These are phyloP conservation scores for Kwoniella dendrophila DNA, from an alignment of 768 basidiomycete species.

Conservation along the genomic window DNA sequence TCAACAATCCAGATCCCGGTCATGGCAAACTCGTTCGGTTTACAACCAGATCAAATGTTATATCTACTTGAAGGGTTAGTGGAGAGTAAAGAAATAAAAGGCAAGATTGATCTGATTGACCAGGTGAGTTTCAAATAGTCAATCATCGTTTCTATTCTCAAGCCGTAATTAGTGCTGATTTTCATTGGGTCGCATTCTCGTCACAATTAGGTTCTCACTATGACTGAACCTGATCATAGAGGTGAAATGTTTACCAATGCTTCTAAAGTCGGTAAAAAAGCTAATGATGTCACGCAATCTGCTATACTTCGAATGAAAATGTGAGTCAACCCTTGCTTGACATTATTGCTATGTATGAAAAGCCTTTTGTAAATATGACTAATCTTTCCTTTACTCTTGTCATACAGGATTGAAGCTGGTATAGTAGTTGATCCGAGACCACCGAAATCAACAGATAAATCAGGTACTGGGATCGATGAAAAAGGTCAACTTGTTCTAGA, in stretches of 20 bases:
- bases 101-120: conserved; percentile 83
- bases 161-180: too few species aligned
- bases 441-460: conserved; percentile 1
- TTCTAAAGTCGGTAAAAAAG: conserved; percentile 71
- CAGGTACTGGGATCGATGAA: conserved; percentile 6
- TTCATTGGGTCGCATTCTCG: too few species aligned
- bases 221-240: conserved; percentile 77
- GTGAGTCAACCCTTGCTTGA: conserved; percentile 59
- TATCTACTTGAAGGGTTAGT: conserved; percentile 75
- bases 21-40: conserved; percentile 85
- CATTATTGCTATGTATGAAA: not conserved
- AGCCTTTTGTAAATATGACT: not conserved
- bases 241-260: conserved; percentile 75
- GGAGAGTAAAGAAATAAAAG: conserved; percentile 74
- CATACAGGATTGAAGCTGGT: conserved; percentile 36
- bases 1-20: conserved; percentile 77
- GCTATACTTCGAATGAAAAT: conserved; percentile 78
- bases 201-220: conserved; percentile 77
- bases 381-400: not conserved
- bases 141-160: too few species aligned
- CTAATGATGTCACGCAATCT: conserved; percentile 73
- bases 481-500: conserved; percentile 8
- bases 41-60: conserved; percentile 72
- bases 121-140: too few species aligned
- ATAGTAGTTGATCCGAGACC: conserved; percentile 40